A percentile compares a stretch with the other conserved stretches of the same genome.
These are phyloP conservation scores for Suillus discolor DNA, from an alignment of 768 basidiomycete genomes.

Conservation along the genomic window DNA sequence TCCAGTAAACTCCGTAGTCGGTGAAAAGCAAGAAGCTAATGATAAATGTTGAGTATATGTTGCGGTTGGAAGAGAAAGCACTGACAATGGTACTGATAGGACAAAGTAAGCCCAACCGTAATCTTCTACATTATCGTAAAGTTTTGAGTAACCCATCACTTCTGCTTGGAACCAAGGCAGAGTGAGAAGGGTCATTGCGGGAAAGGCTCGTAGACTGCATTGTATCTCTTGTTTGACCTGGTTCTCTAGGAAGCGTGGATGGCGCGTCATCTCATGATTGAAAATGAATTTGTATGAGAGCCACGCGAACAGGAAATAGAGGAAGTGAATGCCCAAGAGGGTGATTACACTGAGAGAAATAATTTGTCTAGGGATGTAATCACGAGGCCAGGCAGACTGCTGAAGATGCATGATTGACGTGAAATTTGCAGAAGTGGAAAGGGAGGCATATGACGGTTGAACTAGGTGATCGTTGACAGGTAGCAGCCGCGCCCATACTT, in stretches of 20 bases:
- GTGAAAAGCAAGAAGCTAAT: slow-evolving; percentile 81
- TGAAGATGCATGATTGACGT: slow-evolving; percentile 39
- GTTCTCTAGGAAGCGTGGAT: slow-evolving; percentile 90
- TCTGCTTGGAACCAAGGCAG: slow-evolving; percentile 95
- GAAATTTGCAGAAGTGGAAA: slow-evolving; percentile 31
- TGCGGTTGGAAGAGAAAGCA: slow-evolving; percentile 12
- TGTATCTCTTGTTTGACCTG: slow-evolving; percentile 85
- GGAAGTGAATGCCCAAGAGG: slow-evolving; percentile 73
- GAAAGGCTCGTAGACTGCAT: slow-evolving; percentile 74
- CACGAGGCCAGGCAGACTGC: slow-evolving; percentile 82
- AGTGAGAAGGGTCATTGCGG: slow-evolving; percentile 79
- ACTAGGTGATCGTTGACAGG: slow-evolving; percentile 56
- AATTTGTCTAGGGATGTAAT: slow-evolving; percentile 78
- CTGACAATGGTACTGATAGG: slow-evolving; percentile 71
- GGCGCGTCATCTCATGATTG: slow-evolving; percentile 93
- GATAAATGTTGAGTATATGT: slow-evolving; percentile 3
- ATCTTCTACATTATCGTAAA: slow-evolving; percentile 79
- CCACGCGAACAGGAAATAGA: slow-evolving; percentile 90
- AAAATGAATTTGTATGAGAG: slow-evolving; percentile 86
- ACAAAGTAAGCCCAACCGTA: slow-evolving; percentile 78
- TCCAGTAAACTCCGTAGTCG: slow-evolving; percentile 94
- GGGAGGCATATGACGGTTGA: slow-evolving; percentile 15
- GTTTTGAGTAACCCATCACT: slow-evolving; percentile 77
- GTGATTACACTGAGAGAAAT: slow-evolving; percentile 74
- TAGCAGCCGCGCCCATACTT: slow-evolving; percentile 72